Percentiles rank a stretch among this genome's conserved stretches.
Evolutionary conservation across 164 flowering plant species (phyloP).

Genomic region (Aristolochia fimbriata): DNA sequence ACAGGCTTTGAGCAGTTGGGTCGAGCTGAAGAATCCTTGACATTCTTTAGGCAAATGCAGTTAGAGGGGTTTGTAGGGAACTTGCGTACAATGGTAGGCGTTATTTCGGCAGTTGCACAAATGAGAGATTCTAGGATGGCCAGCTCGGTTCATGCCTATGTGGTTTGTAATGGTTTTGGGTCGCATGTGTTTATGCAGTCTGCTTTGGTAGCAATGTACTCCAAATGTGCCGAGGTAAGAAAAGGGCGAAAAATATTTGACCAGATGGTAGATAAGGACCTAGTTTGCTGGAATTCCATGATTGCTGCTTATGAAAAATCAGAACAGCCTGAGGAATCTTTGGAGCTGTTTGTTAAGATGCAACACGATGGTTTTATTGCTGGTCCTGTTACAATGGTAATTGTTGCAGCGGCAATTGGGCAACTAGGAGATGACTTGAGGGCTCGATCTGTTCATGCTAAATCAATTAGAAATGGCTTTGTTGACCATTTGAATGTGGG

Average conservation of each 20-base stretch:
- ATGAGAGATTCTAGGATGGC: slow-evolving; percentile 24
- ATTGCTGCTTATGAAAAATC: slow-evolving; percentile 11
- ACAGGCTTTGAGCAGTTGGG: slow-evolving; percentile 33
- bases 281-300: slow-evolving; percentile 19
- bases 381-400: background rate
- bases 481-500: background rate
- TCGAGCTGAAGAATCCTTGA: slow-evolving; percentile 17
- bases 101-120: slow-evolving; percentile 37
- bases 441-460: background rate
- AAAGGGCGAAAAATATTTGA: background rate
- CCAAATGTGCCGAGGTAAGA: background rate
- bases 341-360: slow-evolving; percentile 18
- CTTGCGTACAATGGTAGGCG: slow-evolving; percentile 24
- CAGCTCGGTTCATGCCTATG: slow-evolving; percentile 26
- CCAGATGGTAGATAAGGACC: slow-evolving; percentile 2
- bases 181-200: slow-evolving; percentile 29
- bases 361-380: slow-evolving; percentile 7
- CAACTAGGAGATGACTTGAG: background rate
- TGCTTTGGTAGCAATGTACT: slow-evolving; percentile 15
- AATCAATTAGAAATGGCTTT: background rate
- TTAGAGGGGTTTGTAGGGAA: slow-evolving; percentile 21
- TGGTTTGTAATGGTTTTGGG: slow-evolving; percentile 24
- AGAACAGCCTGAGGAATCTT: background rate
- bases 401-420: background rate
- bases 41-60: slow-evolving; percentile 27